Evolutionary conservation across 2,329 filamentous ascomycete species (phyloP).

Genomic region (Talaromyces sp.): DNA sequence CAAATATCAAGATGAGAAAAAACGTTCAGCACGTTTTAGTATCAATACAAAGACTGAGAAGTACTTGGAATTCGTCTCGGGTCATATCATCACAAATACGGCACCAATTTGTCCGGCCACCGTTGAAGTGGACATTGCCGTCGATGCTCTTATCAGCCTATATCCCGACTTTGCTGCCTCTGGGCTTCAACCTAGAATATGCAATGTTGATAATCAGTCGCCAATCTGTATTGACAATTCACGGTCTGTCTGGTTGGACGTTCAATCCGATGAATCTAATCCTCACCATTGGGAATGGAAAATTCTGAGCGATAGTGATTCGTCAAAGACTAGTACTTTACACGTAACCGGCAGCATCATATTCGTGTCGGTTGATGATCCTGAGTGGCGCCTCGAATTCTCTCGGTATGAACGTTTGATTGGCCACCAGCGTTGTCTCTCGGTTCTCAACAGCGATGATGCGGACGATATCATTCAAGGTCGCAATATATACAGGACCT

Average conservation of each 20-base stretch:
- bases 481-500: constrained; percentile 14
- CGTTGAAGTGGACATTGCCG: constrained; percentile 32
- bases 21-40: constrained; percentile 29
- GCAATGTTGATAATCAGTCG: constrained; percentile 26
- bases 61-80: constrained; percentile 31
- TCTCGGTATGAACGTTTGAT: constrained; percentile 30
- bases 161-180: constrained; percentile 17
- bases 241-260: constrained; percentile 24
- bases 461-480: constrained; percentile 18
- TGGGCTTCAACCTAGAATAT: constrained; percentile 24
- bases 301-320: constrained; percentile 15
- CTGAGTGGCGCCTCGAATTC: constrained; percentile 20
- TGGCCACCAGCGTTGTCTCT: constrained; percentile 22
- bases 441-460: constrained; percentile 6
- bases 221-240: constrained; percentile 30
- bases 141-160: constrained; percentile 30
- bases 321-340: constrained; percentile 5
- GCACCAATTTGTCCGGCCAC: constrained; percentile 39
- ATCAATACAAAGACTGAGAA: constrained; percentile 35
- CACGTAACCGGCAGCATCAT: constrained; percentile 25
- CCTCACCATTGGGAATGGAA: constrained; percentile 25
- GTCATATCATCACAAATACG: constrained; percentile 38
- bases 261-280: constrained; percentile 15
- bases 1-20: constrained; percentile 11
- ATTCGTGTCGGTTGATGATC: constrained; percentile 18